Conservation (phyloP, 768 basidiomycete genomes). For the Xerocomus brunneocitrinus region DNA sequence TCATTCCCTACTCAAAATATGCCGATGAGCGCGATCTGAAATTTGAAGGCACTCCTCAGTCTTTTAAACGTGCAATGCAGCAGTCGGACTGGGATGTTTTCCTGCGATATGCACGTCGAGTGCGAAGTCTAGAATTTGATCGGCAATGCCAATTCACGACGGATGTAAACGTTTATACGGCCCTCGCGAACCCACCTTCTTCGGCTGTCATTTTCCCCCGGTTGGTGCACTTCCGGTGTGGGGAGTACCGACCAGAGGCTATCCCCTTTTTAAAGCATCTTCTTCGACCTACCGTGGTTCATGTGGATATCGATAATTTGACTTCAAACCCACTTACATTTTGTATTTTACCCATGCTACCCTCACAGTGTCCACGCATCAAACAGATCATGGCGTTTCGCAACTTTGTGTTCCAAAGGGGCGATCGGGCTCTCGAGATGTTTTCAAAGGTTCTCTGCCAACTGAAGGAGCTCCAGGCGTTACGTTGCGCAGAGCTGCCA, state of each 20-base stretch:
- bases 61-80: constrained; percentile 18
- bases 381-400: constrained; percentile 27
- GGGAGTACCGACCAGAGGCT: constrained; percentile 21
- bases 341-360: constrained; percentile 16
- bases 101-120: constrained; percentile 25
- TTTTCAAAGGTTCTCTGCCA: constrained; percentile 23
- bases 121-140: constrained; percentile 31
- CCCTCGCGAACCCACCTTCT: constrained; percentile 14
- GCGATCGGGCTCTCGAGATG: constrained; percentile 20
- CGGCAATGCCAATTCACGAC: constrained; percentile 23
- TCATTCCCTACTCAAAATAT: neutral
- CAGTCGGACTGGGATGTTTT: constrained; percentile 28
- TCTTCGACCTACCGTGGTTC: constrained; percentile 23
- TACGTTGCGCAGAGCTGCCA: constrained; percentile 27
- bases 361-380: constrained; percentile 22
- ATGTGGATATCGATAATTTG: constrained; percentile 27
- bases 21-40: constrained; percentile 6
- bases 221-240: constrained; percentile 26
- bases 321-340: constrained; percentile 24
- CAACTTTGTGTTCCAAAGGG: constrained; percentile 25
- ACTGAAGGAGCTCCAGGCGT: constrained; percentile 18
- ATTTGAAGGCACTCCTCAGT: constrained; percentile 9
- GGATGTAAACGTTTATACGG: constrained; percentile 17
- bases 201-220: constrained; percentile 22
- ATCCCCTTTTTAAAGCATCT: constrained; percentile 23